Base-by-base conservation (phyloP, 2,329 filamentous ascomycete genomes). In the Phaeomoniella chlamydospora region DNA sequence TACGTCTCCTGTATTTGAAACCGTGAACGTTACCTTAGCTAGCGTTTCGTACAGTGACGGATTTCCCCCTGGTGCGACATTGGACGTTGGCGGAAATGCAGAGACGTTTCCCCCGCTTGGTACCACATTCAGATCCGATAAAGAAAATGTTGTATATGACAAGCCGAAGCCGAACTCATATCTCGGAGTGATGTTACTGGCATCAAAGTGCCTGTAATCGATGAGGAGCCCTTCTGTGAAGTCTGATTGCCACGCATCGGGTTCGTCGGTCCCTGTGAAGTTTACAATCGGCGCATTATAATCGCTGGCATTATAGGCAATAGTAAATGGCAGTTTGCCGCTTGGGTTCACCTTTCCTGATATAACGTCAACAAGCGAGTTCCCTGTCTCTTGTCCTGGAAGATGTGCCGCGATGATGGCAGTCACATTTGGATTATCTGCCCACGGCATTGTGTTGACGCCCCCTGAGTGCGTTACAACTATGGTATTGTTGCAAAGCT, bases 141-240 rank as follows among this genome's bases (percentile, higher is more conserved):
- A 85, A 37, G 71, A 56, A 50, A 92, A 88, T 2, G 69, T 83
- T 1, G 82, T 85, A 66, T 90, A 92, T 3, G 74, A 81, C 10
- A 92, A 63, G 38, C 85, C 85, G 48, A 71, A 81, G 5, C 84
- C 84, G 46, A 90, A 92, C 50, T 87, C 82, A 56, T 77, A 90
- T 43, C 82, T 72, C 1, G 83, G 81, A 2, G 72, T 71, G 37
- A 72, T 67, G 45, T 72, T 64, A 38, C 67, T 55, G 48, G 68
- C 65, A 58, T 92, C 84, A 36, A 90, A 83, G 44, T 75, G 66
- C 29, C 80, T 72, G 60, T 85, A 85, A 57, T 90, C 84, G 50
- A 92, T 86, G 55, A 87, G 84, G 36, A 80, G 66, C 12, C 84
- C 83, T 56, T 90, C 83, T 4, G 65, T 63, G 51, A 85, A 92